A percentile compares a stretch with the other conserved stretches of the same genome.
Evolutionary conservation across 73 alveolate genomes (phyloP).

Genomic region (Paraurostyla sp.): DNA sequence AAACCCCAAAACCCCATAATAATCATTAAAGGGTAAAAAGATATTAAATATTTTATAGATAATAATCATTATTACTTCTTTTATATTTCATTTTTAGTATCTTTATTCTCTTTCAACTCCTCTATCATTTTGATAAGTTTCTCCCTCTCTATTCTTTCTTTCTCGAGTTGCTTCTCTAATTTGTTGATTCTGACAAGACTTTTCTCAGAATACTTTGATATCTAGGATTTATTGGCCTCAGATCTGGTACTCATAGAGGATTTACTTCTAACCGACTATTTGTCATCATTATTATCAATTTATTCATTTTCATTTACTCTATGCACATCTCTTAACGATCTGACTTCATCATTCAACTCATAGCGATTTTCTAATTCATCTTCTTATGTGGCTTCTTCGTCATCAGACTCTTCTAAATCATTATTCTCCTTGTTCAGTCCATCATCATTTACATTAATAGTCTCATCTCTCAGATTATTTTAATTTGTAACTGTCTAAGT

Average conservation of each 20-base stretch:
- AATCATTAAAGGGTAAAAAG: no score
- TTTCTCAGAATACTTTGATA: constrained; percentile 32
- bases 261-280: not conserved
- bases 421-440: no score
- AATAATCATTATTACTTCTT: no score
- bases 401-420: not conserved
- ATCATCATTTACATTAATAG: not conserved
- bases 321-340: no score
- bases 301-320: not conserved
- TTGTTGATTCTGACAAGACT: not conserved
- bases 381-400: no score
- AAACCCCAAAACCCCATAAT: not conserved
- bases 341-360: constrained; percentile 20
- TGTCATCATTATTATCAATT: not conserved
- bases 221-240: not conserved
- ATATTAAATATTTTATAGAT: no score
- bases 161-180: constrained; percentile 18
- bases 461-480: no score
- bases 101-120: not conserved
- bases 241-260: not conserved
- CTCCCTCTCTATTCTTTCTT: constrained; percentile 24
- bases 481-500: no score
- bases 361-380: not conserved
- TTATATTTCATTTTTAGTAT: not conserved
- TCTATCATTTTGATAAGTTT: constrained; percentile 15